Evolutionary conservation across 305 asterid species (phyloP).

Genomic region (Fraxinus latifolia): DNA sequence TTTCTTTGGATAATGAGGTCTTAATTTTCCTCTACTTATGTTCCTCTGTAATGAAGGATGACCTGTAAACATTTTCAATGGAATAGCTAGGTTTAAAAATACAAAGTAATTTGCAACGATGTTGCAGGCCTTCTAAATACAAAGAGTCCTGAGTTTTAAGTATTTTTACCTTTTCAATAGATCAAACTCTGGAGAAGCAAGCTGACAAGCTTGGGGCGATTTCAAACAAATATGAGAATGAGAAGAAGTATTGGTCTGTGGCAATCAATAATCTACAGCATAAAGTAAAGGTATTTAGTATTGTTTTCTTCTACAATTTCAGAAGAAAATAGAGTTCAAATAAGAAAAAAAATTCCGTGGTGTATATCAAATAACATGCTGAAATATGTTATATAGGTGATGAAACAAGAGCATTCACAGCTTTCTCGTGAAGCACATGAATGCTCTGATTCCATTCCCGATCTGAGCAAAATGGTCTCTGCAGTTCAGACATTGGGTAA

Average conservation of each 20-base stretch:
- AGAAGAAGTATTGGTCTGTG: slow-evolving; percentile 56
- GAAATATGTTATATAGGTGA: slow-evolving; percentile 40
- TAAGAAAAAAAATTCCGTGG: neutral
- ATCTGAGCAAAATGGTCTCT: slow-evolving; percentile 75
- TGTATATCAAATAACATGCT: slow-evolving; percentile 18
- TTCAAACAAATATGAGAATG: slow-evolving; percentile 62
- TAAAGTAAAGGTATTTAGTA: slow-evolving; percentile 60
- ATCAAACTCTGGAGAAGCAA: slow-evolving; percentile 66
- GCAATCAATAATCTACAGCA: slow-evolving; percentile 56
- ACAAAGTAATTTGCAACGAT: neutral
- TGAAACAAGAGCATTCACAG: slow-evolving; percentile 76
- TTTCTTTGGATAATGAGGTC: neutral
- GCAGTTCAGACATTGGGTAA: slow-evolving; percentile 94
- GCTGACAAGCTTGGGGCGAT: slow-evolving; percentile 50
- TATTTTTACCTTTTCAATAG: slow-evolving; percentile 31
- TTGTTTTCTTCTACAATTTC: slow-evolving; percentile 10
- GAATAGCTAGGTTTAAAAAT: neutral
- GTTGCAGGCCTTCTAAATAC: neutral
- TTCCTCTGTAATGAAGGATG: neutral
- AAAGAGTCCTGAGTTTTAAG: neutral
- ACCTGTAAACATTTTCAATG: neutral
- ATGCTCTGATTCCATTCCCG: slow-evolving; percentile 78
- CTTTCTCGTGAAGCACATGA: slow-evolving; percentile 90
- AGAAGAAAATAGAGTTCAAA: neutral
- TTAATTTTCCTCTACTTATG: neutral